Percentiles rank a stretch among this genome's conserved stretches.
These are phyloP conservation scores for Telfairia occidentalis DNA, from an alignment of 331 rosid genomes.

Conservation along the genomic window DNA sequence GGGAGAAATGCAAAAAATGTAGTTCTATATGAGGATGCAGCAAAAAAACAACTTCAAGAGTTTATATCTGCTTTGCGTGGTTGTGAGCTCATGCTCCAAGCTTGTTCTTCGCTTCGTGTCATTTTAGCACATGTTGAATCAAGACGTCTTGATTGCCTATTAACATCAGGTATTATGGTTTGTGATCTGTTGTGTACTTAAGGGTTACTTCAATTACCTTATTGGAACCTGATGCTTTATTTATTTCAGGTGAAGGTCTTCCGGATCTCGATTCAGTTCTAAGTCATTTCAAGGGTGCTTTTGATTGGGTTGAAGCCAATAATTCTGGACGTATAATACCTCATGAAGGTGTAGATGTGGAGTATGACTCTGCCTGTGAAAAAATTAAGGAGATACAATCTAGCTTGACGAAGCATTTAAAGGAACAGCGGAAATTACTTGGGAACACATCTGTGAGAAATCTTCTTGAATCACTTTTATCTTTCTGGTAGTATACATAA, in stretches of 20 bases:
- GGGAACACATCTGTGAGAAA: constrained; percentile 52
- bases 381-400: constrained; percentile 50
- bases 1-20: constrained; percentile 88
- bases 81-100: constrained; percentile 70
- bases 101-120: constrained; percentile 50
- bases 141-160: constrained; percentile 48
- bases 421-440: constrained; percentile 55
- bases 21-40: constrained; percentile 79
- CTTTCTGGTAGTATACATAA: neutral
- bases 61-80: constrained; percentile 70
- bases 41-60: constrained; percentile 77
- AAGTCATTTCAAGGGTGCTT: constrained; percentile 74
- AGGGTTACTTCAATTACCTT: constrained; percentile 4
- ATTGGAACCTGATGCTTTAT: constrained; percentile 11
- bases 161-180: constrained; percentile 54
- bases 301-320: constrained; percentile 93
- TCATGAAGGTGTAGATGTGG: constrained; percentile 68
- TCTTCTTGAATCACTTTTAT: neutral
- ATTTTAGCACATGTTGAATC: constrained; percentile 52
- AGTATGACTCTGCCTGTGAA: constrained; percentile 72
- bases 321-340: constrained; percentile 87
- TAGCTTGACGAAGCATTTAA: constrained; percentile 44
- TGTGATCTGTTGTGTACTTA: neutral
- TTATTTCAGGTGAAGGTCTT: constrained; percentile 57
- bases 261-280: constrained; percentile 45